Evolutionary conservation across 306 rosid genomes (phyloP).

Genomic region (Dryas alaskensis): DNA sequence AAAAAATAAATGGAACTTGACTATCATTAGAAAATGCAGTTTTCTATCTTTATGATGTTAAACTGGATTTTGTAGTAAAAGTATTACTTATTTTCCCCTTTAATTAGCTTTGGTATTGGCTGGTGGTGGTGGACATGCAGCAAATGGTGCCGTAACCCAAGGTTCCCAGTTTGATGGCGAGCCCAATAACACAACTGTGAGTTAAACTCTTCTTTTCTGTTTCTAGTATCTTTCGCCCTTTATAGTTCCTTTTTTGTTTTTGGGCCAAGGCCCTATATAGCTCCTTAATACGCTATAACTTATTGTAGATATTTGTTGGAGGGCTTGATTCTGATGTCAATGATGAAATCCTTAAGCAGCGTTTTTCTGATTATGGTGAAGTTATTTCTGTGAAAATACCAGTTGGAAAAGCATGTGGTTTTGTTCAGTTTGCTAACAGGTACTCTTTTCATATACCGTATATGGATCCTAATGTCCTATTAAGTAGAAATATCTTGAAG

Average conservation of each 20-base stretch:
- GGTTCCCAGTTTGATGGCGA: conserved; percentile 83
- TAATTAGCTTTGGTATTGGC: conserved; percentile 81
- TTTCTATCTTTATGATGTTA: too few relatives aligned
- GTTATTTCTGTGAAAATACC: conserved; percentile 94
- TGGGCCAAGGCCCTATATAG: background rate
- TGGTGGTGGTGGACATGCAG: conserved; percentile 85
- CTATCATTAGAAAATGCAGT: background rate
- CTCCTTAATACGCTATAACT: conserved; percentile 20
- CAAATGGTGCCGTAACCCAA: conserved; percentile 65
- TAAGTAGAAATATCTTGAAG: background rate
- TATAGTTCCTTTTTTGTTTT: background rate
- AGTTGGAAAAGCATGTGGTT: conserved; percentile 92
- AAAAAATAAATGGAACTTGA: background rate
- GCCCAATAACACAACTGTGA: conserved; percentile 84
- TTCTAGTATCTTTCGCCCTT: conserved; percentile 9
- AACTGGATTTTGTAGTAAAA: background rate
- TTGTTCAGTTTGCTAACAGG: conserved; percentile 97
- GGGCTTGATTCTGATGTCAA: conserved; percentile 93
- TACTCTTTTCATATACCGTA: conserved; percentile 20
- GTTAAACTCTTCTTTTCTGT: conserved; percentile 29
- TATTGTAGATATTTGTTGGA: conserved; percentile 86
- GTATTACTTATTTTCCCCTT: conserved; percentile 11
- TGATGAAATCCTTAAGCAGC: conserved; percentile 90
- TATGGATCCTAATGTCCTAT: background rate
- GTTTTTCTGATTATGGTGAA: conserved; percentile 85